Evolutionary conservation across 2,329 filamentous ascomycete species (phyloP), one percentile per base, ranked within the genome.

Genomic region (Thielaviopsis cerberus): DNA sequence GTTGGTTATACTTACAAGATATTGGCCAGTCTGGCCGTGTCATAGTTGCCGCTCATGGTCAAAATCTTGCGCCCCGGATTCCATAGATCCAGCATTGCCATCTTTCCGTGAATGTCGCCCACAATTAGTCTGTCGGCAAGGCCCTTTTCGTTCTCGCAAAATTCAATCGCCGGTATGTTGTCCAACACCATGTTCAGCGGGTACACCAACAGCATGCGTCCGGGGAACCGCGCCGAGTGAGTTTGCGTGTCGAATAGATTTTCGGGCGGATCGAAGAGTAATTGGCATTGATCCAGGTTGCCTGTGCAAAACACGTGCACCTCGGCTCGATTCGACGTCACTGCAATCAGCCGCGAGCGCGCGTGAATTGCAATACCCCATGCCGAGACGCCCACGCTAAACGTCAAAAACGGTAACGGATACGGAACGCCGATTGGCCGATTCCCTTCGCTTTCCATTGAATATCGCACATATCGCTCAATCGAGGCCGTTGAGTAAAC

Each of bases 251-350:
- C 41, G 22, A 48, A 48, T 3, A 22, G 4, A n/a, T 48, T 48
- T 6, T 22, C n/a, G n/a, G 41, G 41, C n/a, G n/a, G 8, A 22
- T 48, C n/a, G 8, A 20, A 17, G 17, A 48, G 41, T 10, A 48
- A 22, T 3, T 48, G 17, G 41, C 22, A 10, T 3, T 1, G 1
- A 48, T 48, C 41, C 41, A 48, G 10, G 13, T 48, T n/a, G 65
- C 61, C 52, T 74, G 65, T 4, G 73, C 74, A 75, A 63, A 80
- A 81, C 0, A 81, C 73, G 0, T 72, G 76, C 6, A 78, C 69
- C 62, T 78, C 75, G 55, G 67, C 66, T 3, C 76, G 78, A 67
- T 98, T 98, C 0, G 86, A 82, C 64, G 86, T 87, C 45, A 94
- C 83, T 8, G 55, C 59, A 52, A 60, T 54, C 8, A 60, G 15